Evolutionary conservation across 495 filamentous ascomycete species (phyloP).

Genomic region (Wilcoxina mikolae): DNA sequence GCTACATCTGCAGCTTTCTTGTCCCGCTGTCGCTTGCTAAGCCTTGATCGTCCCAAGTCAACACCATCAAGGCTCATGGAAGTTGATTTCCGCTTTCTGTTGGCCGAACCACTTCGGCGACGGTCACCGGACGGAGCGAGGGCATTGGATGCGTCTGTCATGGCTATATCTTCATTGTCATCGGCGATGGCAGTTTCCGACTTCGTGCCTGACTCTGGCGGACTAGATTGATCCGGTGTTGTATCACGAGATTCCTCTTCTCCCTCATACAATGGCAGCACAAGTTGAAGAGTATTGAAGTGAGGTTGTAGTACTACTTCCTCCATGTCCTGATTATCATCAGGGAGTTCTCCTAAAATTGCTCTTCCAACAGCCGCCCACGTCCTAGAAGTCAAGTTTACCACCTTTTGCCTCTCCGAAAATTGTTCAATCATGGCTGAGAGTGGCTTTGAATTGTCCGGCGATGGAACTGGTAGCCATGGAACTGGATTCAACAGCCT

Average conservation of each 20-base stretch:
- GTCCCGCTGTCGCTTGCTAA: slow-evolving; percentile 26
- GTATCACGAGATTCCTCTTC: slow-evolving; percentile 22
- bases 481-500: slow-evolving; percentile 61
- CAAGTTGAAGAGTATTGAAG: slow-evolving; percentile 32
- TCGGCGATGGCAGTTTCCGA: slow-evolving; percentile 9
- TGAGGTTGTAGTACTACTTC: slow-evolving; percentile 29
- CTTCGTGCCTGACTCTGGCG: slow-evolving; percentile 5
- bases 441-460: slow-evolving; percentile 15
- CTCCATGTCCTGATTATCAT: slow-evolving; percentile 27
- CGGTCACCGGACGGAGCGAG: slow-evolving; percentile 2
- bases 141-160: slow-evolving; percentile 24
- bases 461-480: slow-evolving; percentile 48
- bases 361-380: slow-evolving; percentile 44
- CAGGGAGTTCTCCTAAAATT: slow-evolving; percentile 38
- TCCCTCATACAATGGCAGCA: slow-evolving; percentile 20
- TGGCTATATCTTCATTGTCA: slow-evolving; percentile 27
- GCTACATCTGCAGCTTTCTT: slow-evolving; percentile 28
- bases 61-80: slow-evolving; percentile 20
- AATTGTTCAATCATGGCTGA: slow-evolving; percentile 15
- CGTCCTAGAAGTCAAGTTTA: slow-evolving; percentile 24
- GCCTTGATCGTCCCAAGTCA: slow-evolving; percentile 23
- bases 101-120: slow-evolving; percentile 22
- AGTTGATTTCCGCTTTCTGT: slow-evolving; percentile 26
- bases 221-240: slow-evolving; percentile 19
- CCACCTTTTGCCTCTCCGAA: slow-evolving; percentile 29